Evolutionary conservation across 2,329 filamentous ascomycete genomes (phyloP).

Genomic region (Massarina eburnea): DNA sequence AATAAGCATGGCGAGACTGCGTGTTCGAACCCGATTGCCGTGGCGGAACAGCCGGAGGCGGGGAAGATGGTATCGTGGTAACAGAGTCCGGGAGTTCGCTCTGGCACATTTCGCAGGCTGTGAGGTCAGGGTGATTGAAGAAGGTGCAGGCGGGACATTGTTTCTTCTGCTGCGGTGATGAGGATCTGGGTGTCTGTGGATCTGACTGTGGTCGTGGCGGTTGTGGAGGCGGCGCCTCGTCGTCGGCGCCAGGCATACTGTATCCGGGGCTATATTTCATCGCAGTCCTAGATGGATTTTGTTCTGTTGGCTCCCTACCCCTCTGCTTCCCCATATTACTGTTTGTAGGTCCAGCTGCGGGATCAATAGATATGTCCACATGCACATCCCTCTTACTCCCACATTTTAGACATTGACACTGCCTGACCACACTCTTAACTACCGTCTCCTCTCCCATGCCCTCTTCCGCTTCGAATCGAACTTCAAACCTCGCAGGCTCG

Average conservation of each 20-base stretch:
- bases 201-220: constrained; percentile 9
- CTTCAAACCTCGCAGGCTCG: constrained; percentile 34
- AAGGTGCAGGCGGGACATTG: constrained; percentile 40
- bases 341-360: constrained; percentile 18
- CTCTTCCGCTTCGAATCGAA: constrained; percentile 36
- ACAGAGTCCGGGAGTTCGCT: constrained; percentile 28
- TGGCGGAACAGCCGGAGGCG: constrained; percentile 2
- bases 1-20: constrained; percentile 26
- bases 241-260: constrained; percentile 22
- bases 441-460: constrained; percentile 25
- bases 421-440: constrained; percentile 32
- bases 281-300: constrained; percentile 17
- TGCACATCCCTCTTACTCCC: constrained; percentile 38
- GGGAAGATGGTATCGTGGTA: constrained; percentile 24
- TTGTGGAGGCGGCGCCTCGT: constrained; percentile 11
- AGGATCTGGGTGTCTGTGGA: constrained; percentile 11
- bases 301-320: constrained; percentile 16
- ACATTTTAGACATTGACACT: constrained; percentile 41
- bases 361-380: constrained; percentile 38
- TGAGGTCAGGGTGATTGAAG: constrained; percentile 35
- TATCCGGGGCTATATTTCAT: constrained; percentile 32
- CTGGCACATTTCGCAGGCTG: constrained; percentile 37
- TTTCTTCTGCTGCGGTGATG: constrained; percentile 33
- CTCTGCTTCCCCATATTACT: constrained; percentile 10
- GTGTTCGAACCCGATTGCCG: constrained; percentile 7